Evolutionary conservation across 169 alveolate genomes (phyloP), one percentile per base, ranked within the genome.

Genomic region (Plasmodium yoelii): DNA sequence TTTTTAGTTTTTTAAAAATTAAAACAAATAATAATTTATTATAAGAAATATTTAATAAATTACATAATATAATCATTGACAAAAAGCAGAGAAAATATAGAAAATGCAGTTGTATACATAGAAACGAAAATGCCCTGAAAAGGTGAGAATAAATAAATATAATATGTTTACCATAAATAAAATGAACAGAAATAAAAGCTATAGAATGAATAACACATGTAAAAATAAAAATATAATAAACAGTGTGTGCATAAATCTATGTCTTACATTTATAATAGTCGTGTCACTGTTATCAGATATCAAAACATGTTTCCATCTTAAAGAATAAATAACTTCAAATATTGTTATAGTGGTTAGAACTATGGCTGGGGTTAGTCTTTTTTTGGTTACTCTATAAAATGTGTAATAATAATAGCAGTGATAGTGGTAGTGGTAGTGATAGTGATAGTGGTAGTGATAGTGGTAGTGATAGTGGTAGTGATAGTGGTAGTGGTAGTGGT

Each of bases 211-310:
- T 34, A 34, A 34, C 5, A 2, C 0, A 7, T 34, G 39, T 28
- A 28, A 28, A 3, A 1, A 28, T 28, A 28, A 28, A 28, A 1
- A 1, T 1, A 3, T 28, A 28, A 3, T 22, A 28, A 28, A 28
- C 6, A 28, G 5, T 28, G 42, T 34, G 42, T 34, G 42, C 42
- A 34, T 34, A 69, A 8, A 46, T 19, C 3, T 0, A 5, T 13
- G 1, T 19, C 67, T 57, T 57, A 57, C 67, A 57, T 57, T 57
- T n/a, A 57, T 57, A 57, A n/a, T 15, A 15, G 67, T 57, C 1
- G 13, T 57, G 34, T 57, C 67, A 8, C 34, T n/a, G 22, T 57
- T 57, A 6, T 57, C 67, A n/a, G 67, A 57, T 8, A 9, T 13
- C 34, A 57, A 57, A n/a, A 15, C 28, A 57, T 57, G 34, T 9